These are phyloP conservation scores for Delonix regia DNA, from an alignment of 306 rosid genomes.

Conservation along the genomic window DNA sequence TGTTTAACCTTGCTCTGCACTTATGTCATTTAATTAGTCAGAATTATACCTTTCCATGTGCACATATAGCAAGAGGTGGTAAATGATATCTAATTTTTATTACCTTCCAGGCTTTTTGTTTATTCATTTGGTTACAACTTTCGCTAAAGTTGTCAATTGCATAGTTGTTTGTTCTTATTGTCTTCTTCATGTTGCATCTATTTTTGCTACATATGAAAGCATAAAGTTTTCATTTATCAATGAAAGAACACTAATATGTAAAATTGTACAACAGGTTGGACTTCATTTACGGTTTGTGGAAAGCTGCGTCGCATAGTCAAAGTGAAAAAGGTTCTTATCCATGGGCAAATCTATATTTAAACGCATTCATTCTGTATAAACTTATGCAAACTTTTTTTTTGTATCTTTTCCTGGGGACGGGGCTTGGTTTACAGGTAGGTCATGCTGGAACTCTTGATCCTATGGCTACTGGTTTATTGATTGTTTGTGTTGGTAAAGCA, in stretches of 20 bases:
- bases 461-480: slow-evolving; percentile 96
- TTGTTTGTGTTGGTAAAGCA: slow-evolving; percentile 96
- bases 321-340: slow-evolving; percentile 79
- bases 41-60: slow-evolving; percentile 16
- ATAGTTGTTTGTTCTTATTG: neutral
- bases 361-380: neutral
- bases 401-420: neutral
- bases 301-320: slow-evolving; percentile 91
- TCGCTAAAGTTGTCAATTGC: slow-evolving; percentile 8
- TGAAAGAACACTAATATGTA: slow-evolving; percentile 26
- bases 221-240: neutral
- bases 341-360: neutral
- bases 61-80: slow-evolving; percentile 10
- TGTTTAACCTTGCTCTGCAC: neutral
- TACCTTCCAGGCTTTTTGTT: neutral
- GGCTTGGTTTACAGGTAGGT: slow-evolving; percentile 72
- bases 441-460: slow-evolving; percentile 99
- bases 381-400: slow-evolving; percentile 1
- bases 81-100: slow-evolving; percentile 6
- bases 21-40: neutral
- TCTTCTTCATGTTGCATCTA: neutral
- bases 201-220: slow-evolving; percentile 5
- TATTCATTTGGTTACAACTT: neutral
- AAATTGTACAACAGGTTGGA: slow-evolving; percentile 74
- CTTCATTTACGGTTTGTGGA: slow-evolving; percentile 96